Percentiles rank a stretch among this genome's conserved stretches.
phyloP scores from a whole-genome alignment of 805 yeast species.

The Saturnispora serradocipensis region DNA sequence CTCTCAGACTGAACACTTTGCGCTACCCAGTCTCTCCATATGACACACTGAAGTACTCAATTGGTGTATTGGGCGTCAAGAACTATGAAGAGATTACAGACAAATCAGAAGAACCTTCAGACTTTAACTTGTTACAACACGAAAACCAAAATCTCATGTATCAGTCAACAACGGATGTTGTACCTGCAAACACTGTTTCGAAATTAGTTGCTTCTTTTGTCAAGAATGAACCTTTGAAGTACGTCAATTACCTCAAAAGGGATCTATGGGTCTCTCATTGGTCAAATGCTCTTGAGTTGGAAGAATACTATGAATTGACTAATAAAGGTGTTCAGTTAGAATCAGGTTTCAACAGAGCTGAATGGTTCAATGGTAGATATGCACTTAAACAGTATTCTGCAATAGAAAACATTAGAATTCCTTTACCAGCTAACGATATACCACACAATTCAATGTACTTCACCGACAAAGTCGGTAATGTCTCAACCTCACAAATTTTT shows the following conservation, averaged over 20 bases:
- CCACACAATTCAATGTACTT: conserved; percentile 53
- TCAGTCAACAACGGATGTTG: conserved; percentile 1
- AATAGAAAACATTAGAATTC: conserved; percentile 50
- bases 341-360: conserved; percentile 70
- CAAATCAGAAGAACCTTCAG: conserved; percentile 5
- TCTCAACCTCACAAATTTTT: conserved; percentile 56
- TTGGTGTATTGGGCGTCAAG: conserved; percentile 34
- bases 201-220: conserved; percentile 53
- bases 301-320: conserved; percentile 75
- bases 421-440: conserved; percentile 37
- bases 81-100: conserved; percentile 1
- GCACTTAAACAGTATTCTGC: conserved; percentile 48
- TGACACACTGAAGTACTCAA: conserved; percentile 38
- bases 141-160: conserved; percentile 25
- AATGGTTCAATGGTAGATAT: conserved; percentile 55
- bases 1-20: conserved; percentile 39
- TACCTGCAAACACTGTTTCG: conserved; percentile 37
- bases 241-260: conserved; percentile 53
- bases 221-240: conserved; percentile 56
- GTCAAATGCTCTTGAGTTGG: conserved; percentile 62
- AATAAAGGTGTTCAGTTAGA: conserved; percentile 66
- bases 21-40: conserved; percentile 58
- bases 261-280: conserved; percentile 86
- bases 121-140: conserved; percentile 5
- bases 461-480: conserved; percentile 89